Base-by-base conservation (phyloP, 306 rosid genomes). In the Castanea mollissima region DNA sequence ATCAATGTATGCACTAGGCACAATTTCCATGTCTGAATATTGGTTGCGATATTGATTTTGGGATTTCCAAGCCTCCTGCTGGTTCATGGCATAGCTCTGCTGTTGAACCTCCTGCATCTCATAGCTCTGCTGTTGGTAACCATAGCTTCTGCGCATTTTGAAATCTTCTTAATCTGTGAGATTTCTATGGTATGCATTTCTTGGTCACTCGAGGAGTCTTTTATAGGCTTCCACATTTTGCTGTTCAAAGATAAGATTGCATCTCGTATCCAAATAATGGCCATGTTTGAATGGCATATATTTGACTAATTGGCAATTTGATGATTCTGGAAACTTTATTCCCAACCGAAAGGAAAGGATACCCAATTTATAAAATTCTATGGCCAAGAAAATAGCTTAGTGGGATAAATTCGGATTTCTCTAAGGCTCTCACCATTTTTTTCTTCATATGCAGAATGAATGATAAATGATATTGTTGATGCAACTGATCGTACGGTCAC, bases 121-220 rank as follows among this genome's bases (percentile, higher is more conserved):
- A 57, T 74, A 69, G 80, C 74, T 68, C 38, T 78, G 85, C 62
- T 75, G 85, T 62, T 85, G 84, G 58, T 25, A 85, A 27, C 79
- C 84, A 35, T 38, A 31, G 15, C 78, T 20, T 54, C 10, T 35
- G 32, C 27, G 32, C 89, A 87, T 87, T 13, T n/a, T 77, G 51
- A 9, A 13, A 51, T 71, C 34, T 23, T 6, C 3, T 23, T n/a
- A 41, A 41, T 41, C 46, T 72, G 41, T 27, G 41, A 29, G 14
- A 25, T 72, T 72, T 49, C 38, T 13, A 0, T 12, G 13, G 15
- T 25, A 2, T 62, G 19, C 69, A 6, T 29, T 63, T 27, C 69
- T 63, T 12, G 6, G 69, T 27, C 38, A 6, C 69, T 29, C 0
- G 20, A 27, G 35, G 69, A 27, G 12, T 27, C 9, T 2, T 29